Conservation (phyloP, 2,329 filamentous ascomycete genomes). For the Sclerotiophoma versabilis region DNA sequence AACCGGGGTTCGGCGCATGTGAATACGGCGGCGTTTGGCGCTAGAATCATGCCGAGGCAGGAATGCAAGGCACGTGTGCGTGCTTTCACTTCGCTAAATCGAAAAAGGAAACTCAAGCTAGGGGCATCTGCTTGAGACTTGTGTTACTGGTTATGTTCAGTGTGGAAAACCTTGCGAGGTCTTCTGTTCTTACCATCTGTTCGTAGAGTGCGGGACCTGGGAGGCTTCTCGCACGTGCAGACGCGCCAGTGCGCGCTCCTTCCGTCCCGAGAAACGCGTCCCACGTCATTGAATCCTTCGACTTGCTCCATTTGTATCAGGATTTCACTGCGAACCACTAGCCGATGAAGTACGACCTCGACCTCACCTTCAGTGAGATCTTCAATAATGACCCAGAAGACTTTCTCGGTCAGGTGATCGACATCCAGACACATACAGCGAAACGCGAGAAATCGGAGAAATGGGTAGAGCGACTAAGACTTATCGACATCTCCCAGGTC, state of each 20-base stretch:
- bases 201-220: background rate
- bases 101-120: constrained; percentile 1
- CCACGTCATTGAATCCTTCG: constrained; percentile 1
- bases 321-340: background rate
- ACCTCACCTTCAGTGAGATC: constrained; percentile 26
- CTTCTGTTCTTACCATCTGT: background rate
- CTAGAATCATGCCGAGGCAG: constrained; percentile 29
- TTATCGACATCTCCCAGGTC: constrained; percentile 25
- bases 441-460: constrained; percentile 17
- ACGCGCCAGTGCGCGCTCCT: background rate
- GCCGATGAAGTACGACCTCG: constrained; percentile 24
- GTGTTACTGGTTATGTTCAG: background rate
- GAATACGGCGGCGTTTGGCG: constrained; percentile 24
- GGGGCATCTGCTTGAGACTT: background rate
- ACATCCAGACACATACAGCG: constrained; percentile 14
- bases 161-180: background rate
- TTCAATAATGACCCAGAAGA: constrained; percentile 18
- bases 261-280: background rate
- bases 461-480: constrained; percentile 20
- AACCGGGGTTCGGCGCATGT: constrained; percentile 33
- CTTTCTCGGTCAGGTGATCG: constrained; percentile 23
- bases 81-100: background rate
- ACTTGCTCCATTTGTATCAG: background rate
- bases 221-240: background rate
- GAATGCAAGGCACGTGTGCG: constrained; percentile 24